phyloP scores from a whole-genome alignment of 1,284 basidiomycete species.

The Lignosus rhinocerotis region DNA sequence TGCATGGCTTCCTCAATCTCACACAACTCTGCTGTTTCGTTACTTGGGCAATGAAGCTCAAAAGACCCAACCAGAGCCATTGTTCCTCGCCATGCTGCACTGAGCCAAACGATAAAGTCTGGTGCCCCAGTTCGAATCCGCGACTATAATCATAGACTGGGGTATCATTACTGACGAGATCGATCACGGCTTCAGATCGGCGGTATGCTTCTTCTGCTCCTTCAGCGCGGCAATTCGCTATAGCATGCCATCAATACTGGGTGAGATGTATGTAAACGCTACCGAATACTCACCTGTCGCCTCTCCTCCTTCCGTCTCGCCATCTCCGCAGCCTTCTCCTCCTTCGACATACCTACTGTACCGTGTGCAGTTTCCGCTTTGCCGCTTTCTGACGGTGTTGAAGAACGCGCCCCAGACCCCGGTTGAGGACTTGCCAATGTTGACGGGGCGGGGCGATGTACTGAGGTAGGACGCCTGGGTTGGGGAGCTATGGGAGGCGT shows the following conservation, averaged over 20 bases:
- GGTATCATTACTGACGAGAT: too few species aligned
- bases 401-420: conserved; percentile 22
- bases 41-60: too few species aligned
- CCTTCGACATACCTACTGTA: conserved; percentile 64
- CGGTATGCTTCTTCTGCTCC: conserved; percentile 33
- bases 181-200: not conserved
- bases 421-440: conserved; percentile 17
- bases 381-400: conserved; percentile 28
- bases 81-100: too few species aligned
- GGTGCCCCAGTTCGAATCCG: too few species aligned
- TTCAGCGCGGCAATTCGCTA: conserved; percentile 37
- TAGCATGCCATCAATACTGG: not conserved
- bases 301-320: conserved; percentile 85
- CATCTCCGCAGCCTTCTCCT: conserved; percentile 89
- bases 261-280: not conserved
- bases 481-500: conserved; percentile 13
- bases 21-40: too few species aligned
- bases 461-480: conserved; percentile 7
- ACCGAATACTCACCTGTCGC: conserved; percentile 57
- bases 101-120: too few species aligned
- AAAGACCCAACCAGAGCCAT: too few species aligned
- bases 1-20: too few species aligned
- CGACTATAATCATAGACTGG: too few species aligned
- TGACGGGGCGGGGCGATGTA: conserved; percentile 9
- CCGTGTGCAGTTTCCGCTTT: conserved; percentile 25